Evolutionary conservation across 257 asterid species (phyloP).

Genomic region (Lantana camara): DNA sequence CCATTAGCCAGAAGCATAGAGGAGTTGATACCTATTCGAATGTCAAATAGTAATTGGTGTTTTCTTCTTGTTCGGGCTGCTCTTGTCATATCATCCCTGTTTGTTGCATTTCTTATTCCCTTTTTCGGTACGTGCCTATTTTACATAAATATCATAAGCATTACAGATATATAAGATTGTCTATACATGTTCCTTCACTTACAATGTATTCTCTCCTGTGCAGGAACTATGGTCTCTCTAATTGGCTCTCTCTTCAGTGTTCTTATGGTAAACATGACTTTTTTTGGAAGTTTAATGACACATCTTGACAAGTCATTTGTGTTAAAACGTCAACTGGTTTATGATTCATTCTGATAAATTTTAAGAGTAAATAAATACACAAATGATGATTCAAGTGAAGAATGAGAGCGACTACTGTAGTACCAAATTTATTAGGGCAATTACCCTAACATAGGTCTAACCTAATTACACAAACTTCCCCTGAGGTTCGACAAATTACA

Average conservation of each 20-base stretch:
- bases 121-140: constrained; percentile 64
- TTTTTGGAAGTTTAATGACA: background rate
- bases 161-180: background rate
- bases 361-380: background rate
- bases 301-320: background rate
- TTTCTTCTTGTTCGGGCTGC: constrained; percentile 61
- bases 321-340: background rate
- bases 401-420: background rate
- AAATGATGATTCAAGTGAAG: background rate
- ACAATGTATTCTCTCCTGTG: constrained; percentile 3
- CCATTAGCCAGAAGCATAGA: constrained; percentile 84
- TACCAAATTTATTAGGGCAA: background rate
- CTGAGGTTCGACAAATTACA: too few relatives aligned
- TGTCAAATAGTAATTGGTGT: constrained; percentile 52
- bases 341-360: background rate
- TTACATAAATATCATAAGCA: background rate
- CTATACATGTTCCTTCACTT: background rate
- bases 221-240: constrained; percentile 86
- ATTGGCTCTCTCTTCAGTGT: constrained; percentile 81
- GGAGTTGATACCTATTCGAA: constrained; percentile 64
- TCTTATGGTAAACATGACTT: constrained; percentile 59
- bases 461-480: too few relatives aligned
- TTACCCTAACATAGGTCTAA: too few relatives aligned
- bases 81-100: constrained; percentile 63
- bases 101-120: constrained; percentile 76